Conservation (phyloP, 768 basidiomycete genomes). For the Podaxis sp. region DNA sequence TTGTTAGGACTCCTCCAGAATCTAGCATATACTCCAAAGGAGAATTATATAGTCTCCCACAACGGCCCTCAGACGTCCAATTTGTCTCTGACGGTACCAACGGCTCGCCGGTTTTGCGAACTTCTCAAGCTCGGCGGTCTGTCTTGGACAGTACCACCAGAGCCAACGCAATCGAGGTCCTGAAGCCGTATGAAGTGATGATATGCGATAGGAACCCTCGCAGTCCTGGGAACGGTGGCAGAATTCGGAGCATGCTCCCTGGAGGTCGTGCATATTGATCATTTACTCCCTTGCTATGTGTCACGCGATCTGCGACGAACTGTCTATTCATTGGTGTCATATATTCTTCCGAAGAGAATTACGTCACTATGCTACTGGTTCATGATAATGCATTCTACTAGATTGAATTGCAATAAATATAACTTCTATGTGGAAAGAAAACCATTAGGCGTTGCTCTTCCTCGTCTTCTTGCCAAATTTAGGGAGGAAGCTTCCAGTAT, state of each 20-base stretch:
- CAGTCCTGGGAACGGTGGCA: neutral
- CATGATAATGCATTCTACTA: neutral
- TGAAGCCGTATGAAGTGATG: neutral
- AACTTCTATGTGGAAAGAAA: neutral
- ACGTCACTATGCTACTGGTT: neutral
- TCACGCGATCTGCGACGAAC: neutral
- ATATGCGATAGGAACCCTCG: neutral
- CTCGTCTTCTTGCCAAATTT: constrained; percentile 23
- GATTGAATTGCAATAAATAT: neutral
- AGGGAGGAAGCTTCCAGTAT: constrained; percentile 29
- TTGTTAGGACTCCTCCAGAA: neutral
- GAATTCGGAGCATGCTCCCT: neutral
- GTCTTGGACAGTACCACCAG: neutral
- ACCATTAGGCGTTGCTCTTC: constrained; percentile 17
- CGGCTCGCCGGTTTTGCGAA: neutral
- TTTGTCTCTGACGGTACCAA: neutral
- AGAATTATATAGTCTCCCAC: neutral
- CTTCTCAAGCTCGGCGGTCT: neutral
- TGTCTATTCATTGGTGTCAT: no score
- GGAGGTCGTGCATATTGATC: neutral
- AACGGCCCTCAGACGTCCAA: neutral
- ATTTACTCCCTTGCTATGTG: neutral
- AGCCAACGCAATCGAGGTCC: neutral
- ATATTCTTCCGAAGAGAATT: neutral
- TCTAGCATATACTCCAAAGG: neutral